These are phyloP conservation scores for Aeschynomene evenia DNA, from an alignment of 306 rosid species.

Conservation along the genomic window DNA sequence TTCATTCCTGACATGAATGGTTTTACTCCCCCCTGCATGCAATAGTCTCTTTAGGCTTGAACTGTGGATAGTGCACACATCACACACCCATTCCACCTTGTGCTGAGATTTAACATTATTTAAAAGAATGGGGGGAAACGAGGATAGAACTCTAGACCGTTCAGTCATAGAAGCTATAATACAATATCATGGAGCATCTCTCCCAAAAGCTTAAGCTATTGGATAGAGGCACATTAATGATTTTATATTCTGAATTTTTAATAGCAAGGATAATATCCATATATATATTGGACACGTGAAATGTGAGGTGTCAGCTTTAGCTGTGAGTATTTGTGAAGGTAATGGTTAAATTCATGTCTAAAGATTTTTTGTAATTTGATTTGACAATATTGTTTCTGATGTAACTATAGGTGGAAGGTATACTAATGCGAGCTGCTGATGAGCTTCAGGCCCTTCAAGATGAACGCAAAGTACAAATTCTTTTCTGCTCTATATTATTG, in stretches of 20 bases:
- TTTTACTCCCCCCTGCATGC: no score
- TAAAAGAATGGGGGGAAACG: no score
- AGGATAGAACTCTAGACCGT: no score
- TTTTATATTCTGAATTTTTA: not conserved
- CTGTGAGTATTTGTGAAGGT: not conserved
- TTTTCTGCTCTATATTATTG: not conserved
- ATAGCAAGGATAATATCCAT: constrained; percentile 8
- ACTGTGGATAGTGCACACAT: no score
- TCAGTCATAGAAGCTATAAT: no score
- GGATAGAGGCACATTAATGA: no score
- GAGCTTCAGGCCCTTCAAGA: constrained; percentile 84
- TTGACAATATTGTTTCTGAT: constrained; percentile 11
- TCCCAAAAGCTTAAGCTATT: no score
- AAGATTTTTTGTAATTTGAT: constrained; percentile 11
- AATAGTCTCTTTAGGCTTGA: no score
- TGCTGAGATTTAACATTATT: no score
- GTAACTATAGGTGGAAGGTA: constrained; percentile 79
- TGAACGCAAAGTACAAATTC: constrained; percentile 70
- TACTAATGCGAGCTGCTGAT: constrained; percentile 74
- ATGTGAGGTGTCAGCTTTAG: not conserved
- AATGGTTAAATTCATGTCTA: not conserved
- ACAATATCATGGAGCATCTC: no score
- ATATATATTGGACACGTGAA: not conserved
- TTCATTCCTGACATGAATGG: not conserved
- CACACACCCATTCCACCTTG: no score